phyloP scores from a whole-genome alignment of 129 eudicot species.

The Lactuca sativa region DNA sequence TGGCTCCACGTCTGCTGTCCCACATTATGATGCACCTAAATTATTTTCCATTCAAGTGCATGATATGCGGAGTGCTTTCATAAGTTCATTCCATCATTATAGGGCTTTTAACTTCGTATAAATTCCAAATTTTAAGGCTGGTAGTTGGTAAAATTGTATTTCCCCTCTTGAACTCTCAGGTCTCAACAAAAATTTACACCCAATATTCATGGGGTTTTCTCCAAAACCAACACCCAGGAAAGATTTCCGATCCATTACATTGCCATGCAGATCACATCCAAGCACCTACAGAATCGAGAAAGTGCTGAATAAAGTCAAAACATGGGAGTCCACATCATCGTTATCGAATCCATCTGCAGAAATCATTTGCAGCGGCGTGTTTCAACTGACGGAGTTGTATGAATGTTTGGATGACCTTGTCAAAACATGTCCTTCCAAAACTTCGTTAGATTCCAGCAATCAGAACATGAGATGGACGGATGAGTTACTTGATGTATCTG shows the following conservation, averaged over 20 bases:
- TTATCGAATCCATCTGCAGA: conserved; percentile 24
- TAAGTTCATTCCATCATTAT: not conserved
- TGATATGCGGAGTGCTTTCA: not conserved
- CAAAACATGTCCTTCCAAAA: no score
- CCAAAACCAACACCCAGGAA: conserved; percentile 17
- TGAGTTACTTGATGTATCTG: no score
- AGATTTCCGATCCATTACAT: not conserved
- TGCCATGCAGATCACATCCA: conserved; percentile 1
- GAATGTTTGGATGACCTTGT: no score
- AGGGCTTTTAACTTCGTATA: conserved; percentile 6
- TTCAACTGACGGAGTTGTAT: conserved; percentile 6
- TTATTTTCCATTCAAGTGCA: not conserved
- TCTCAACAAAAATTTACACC: not conserved
- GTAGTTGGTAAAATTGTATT: not conserved
- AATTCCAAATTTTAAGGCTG: not conserved
- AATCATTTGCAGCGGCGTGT: conserved; percentile 30
- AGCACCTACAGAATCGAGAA: not conserved
- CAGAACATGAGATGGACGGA: no score
- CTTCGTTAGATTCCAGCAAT: no score
- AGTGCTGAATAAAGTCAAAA: not conserved
- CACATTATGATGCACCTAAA: not conserved
- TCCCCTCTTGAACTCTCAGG: not conserved
- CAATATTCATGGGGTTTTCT: conserved; percentile 26
- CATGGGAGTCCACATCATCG: conserved; percentile 18
- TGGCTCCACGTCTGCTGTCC: conserved; percentile 17